Conservation (phyloP, 306 rosid genomes). For the Canavalia gladiata region DNA sequence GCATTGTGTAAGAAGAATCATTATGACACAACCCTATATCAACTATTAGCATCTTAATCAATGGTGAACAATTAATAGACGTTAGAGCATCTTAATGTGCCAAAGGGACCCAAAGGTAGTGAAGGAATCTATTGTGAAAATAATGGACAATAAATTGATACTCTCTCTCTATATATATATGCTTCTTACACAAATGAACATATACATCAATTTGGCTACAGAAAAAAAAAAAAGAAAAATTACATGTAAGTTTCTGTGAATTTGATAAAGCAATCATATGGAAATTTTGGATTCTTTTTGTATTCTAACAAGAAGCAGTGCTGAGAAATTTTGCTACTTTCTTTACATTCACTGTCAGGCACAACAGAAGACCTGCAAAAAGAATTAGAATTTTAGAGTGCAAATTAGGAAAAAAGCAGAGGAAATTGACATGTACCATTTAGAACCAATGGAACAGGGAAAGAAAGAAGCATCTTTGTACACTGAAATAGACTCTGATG, state of each 20-base stretch:
- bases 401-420: slow-evolving; percentile 6
- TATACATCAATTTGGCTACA: slow-evolving; percentile 37
- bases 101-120: slow-evolving; percentile 38
- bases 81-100: slow-evolving; percentile 1
- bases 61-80: not conserved
- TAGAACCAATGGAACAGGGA: slow-evolving; percentile 49
- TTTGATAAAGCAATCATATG: slow-evolving; percentile 13
- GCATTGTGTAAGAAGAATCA: not conserved
- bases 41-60: slow-evolving; percentile 29
- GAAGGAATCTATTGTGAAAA: not conserved
- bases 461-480: slow-evolving; percentile 35
- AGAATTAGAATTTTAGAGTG: not conserved
- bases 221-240: slow-evolving; percentile 31
- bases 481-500: slow-evolving; percentile 50
- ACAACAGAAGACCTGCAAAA: slow-evolving; percentile 64
- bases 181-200: slow-evolving; percentile 33
- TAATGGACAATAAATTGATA: slow-evolving; percentile 22
- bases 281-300: slow-evolving; percentile 25
- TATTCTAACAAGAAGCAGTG: slow-evolving; percentile 39
- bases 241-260: slow-evolving; percentile 36
- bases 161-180: not conserved
- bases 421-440: not conserved
- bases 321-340: slow-evolving; percentile 18
- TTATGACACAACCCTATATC: not conserved
- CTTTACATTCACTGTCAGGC: slow-evolving; percentile 44